Evolutionary conservation across 768 basidiomycete genomes (phyloP), one percentile per base, ranked within the genome.

Genomic region (Leccinum boreale): DNA sequence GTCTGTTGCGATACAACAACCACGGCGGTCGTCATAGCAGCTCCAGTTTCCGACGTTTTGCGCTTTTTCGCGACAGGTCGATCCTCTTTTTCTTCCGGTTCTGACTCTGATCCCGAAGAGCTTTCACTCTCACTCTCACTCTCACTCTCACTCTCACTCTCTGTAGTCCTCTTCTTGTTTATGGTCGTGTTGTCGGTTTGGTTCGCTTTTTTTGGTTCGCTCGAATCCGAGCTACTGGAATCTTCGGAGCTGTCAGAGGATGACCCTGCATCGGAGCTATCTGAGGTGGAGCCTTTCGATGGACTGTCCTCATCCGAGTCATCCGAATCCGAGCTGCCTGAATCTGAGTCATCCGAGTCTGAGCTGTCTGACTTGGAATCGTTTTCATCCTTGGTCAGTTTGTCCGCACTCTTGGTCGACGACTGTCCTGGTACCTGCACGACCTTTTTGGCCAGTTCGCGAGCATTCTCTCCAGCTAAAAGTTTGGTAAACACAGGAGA

Each of bases 21-120:
- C 11, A 78, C 75, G 15, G 79, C 74, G 3, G 80, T 85, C 2
- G 77, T 62, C 3, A 83, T 75, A 9, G 82, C 79, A 35, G 76
- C 70, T 17, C 85, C 84, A 50, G 69, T 75, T 55, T 77, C 77
- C n/a, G 78, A 75, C 0, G 77, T 82, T 51, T 81, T 81, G 36
- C 84, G 84, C 67, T 84, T 90, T 71, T 91, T 90, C 0, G 79
- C 77, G 12, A 78, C 74, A 52, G 72, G 78, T 1, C 55, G 52
- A 7, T 58, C 51, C 26, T 57, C 51, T 28, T 59, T 36, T 29
- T 17, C 45, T 33, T 53, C 12, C 36, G 55, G 17, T 44, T 44
- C 55, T 15, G 47, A 28, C 4, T 50, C 47, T 9, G 48, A 49
- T n/a, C n/a, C 50, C 50, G 14, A 33, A 29, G 50, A 31, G 33